Evolutionary conservation across 768 basidiomycete species (phyloP).

Genomic region (Pisolithus orientalis): DNA sequence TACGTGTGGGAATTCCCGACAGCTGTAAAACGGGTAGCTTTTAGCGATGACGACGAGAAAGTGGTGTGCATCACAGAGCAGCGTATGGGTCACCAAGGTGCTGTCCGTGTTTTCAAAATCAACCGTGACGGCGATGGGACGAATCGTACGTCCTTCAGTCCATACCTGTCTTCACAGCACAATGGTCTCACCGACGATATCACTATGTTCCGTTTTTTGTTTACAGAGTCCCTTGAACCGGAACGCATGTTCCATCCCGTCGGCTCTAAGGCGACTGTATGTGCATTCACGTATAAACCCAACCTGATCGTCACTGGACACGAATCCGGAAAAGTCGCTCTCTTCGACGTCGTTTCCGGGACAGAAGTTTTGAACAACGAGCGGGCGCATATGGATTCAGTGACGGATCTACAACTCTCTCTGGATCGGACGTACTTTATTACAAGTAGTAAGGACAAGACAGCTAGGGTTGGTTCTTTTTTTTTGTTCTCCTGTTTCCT

Average conservation of each 20-base stretch:
- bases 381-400: slow-evolving; percentile 77
- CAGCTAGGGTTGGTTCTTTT: slow-evolving; percentile 64
- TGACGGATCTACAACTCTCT: slow-evolving; percentile 91
- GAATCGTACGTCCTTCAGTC: slow-evolving; percentile 52
- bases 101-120: slow-evolving; percentile 85
- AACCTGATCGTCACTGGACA: slow-evolving; percentile 88
- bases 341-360: slow-evolving; percentile 85
- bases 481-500: neutral
- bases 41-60: slow-evolving; percentile 77
- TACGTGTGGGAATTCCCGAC: slow-evolving; percentile 98
- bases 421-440: slow-evolving; percentile 91
- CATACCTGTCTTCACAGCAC: neutral
- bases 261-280: slow-evolving; percentile 96
- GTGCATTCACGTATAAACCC: slow-evolving; percentile 77
- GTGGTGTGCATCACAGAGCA: slow-evolving; percentile 96
- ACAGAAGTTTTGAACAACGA: slow-evolving; percentile 81
- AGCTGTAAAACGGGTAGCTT: slow-evolving; percentile 92
- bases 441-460: slow-evolving; percentile 96
- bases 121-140: slow-evolving; percentile 78
- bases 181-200: neutral
- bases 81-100: slow-evolving; percentile 88
- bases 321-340: slow-evolving; percentile 90
- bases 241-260: slow-evolving; percentile 76
- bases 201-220: neutral
- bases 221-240: slow-evolving; percentile 70